Base-by-base conservation (phyloP, 345 rosid genomes). In the Eutrema yunnanense region DNA sequence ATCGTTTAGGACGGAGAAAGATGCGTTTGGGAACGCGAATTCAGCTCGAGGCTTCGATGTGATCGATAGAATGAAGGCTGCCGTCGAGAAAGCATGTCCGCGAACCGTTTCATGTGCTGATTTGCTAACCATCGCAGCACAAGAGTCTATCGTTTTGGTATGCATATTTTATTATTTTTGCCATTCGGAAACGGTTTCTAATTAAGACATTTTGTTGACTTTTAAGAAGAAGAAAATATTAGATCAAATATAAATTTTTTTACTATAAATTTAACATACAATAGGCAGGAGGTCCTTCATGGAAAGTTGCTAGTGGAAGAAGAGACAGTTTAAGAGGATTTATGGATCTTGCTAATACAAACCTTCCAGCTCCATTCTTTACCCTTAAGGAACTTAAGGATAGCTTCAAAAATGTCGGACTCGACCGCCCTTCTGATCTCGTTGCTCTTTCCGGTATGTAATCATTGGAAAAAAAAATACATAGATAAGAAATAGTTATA, bases 81-180 rank as follows among this genome's bases (percentile, higher is more conserved):
- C 76, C 16, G 84, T 87, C 0, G 92, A 87, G 63, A 79, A 71
- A 63, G 63, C 72, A 8, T 87, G 95, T 30, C 86, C 88, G 12
- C 78, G 70, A 0, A 82, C 82, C 5, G 88, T 89, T 30, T 87
- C 96, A 12, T 89, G 92, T 65, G 88, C 92, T 0, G 92, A 87
- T 53, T 79, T 88, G 36, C 75, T 89, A 9, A 54, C 92, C 1
- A 84, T 87, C 4, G 86, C 85, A 6, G 92, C 96, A 36, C 83
- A 84, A 33, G 81, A 89, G 38, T 85, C 92, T 16, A 84, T 86
- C 0, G 81, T 73, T 27, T 82, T 82, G 49, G 95, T 85, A 71
- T 8, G 77, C 46, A 37, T 27, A n/a, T 42, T 10, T 37, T 27
- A 2, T 34, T 49, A 11, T 36, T 65, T 9, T 36, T n/a, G 49